These are phyloP conservation scores for Ustilago trichophora DNA, from an alignment of 1,284 basidiomycete genomes.

Conservation along the genomic window DNA sequence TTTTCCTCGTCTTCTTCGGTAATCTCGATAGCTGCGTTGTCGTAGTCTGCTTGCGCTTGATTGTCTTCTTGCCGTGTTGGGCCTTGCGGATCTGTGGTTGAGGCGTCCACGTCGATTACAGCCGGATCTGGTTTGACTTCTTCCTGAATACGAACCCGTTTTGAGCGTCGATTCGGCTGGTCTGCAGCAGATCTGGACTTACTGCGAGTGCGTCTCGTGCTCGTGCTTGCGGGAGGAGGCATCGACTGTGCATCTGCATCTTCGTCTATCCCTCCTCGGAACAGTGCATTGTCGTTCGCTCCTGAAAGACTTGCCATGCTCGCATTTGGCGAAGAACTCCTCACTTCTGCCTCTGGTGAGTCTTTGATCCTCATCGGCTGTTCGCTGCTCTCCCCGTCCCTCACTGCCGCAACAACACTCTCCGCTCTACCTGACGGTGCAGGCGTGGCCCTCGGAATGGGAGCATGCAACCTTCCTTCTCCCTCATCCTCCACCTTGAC, in stretches of 20 bases:
- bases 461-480: constrained; percentile 46
- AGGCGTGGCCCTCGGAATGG: constrained; percentile 24
- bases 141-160: constrained; percentile 30
- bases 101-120: not conserved
- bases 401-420: not conserved
- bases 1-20: constrained; percentile 50
- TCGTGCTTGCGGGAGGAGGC: constrained; percentile 27
- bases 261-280: constrained; percentile 7
- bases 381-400: constrained; percentile 11
- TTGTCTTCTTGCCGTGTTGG: not conserved
- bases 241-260: constrained; percentile 16
- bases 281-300: constrained; percentile 14
- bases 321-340: constrained; percentile 5
- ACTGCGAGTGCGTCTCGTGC: constrained; percentile 13
- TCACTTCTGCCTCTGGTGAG: constrained; percentile 23
- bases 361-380: constrained; percentile 37
- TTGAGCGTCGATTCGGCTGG: constrained; percentile 15
- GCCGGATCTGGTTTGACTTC: constrained; percentile 24
- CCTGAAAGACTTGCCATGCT: constrained; percentile 21
- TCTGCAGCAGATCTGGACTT: not conserved
- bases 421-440: constrained; percentile 3
- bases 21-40: constrained; percentile 26
- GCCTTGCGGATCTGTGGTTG: not conserved
- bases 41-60: not conserved
- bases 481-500: constrained; percentile 53